phyloP scores from a whole-genome alignment of 257 asterid genomes.

The Striga asiatica region DNA sequence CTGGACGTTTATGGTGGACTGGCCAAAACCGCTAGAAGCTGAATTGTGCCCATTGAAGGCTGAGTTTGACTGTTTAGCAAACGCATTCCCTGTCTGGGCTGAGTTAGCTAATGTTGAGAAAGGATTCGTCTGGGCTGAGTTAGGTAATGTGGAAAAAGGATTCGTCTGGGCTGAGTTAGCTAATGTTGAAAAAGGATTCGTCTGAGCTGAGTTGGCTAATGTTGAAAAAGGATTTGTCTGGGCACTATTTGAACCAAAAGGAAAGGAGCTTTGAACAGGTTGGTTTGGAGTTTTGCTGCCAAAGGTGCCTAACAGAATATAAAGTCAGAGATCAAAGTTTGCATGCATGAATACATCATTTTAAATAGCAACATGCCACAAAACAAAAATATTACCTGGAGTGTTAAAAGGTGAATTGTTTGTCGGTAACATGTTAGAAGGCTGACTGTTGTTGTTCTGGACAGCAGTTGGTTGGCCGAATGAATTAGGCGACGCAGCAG shows the following conservation, averaged over 20 bases:
- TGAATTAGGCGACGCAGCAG: conserved; percentile 43
- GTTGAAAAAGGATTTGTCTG: conserved; percentile 36
- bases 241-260: conserved; percentile 24
- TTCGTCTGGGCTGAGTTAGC: too few relatives aligned
- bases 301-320: conserved; percentile 30
- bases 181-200: conserved; percentile 37
- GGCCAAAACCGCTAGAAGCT: neutral
- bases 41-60: neutral
- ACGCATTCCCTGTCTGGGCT: neutral
- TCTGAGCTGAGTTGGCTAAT: conserved; percentile 24
- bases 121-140: too few relatives aligned
- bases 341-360: neutral
- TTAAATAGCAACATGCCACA: neutral
- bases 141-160: too few relatives aligned
- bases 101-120: too few relatives aligned
- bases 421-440: conserved; percentile 26
- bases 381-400: conserved; percentile 37
- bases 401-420: conserved; percentile 29
- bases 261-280: conserved; percentile 27
- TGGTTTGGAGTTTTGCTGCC: conserved; percentile 29
- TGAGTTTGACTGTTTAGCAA: neutral
- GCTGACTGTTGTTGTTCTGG: conserved; percentile 37
- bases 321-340: conserved; percentile 6
- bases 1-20: neutral
- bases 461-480: conserved; percentile 47